Evolutionary conservation across 768 basidiomycete species (phyloP).

Genomic region (Cytidiella melzeri): DNA sequence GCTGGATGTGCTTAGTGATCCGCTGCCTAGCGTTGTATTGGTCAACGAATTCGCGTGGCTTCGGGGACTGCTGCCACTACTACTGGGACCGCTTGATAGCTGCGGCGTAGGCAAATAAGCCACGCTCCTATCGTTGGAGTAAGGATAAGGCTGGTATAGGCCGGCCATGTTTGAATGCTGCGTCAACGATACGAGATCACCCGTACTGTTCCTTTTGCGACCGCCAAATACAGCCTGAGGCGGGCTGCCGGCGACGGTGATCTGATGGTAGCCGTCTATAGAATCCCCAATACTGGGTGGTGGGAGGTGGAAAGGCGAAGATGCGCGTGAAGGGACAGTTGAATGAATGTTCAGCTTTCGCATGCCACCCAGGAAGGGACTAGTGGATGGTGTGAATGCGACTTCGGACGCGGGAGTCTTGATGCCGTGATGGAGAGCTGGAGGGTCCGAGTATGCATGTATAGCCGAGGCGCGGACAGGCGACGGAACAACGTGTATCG

Average conservation of each 20-base stretch:
- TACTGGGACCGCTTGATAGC: slow-evolving; percentile 60
- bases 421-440: slow-evolving; percentile 9
- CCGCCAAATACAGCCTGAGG: slow-evolving; percentile 21
- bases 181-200: slow-evolving; percentile 23
- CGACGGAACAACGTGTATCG: slow-evolving; percentile 27
- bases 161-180: slow-evolving; percentile 25
- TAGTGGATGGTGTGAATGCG: slow-evolving; percentile 62
- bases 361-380: slow-evolving; percentile 75
- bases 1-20: slow-evolving; percentile 40
- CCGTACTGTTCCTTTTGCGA: slow-evolving; percentile 24
- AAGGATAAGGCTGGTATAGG: slow-evolving; percentile 26
- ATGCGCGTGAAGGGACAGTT: slow-evolving; percentile 60
- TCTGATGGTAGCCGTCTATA: slow-evolving; percentile 24
- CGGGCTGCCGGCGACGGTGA: slow-evolving; percentile 32
- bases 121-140: slow-evolving; percentile 20
- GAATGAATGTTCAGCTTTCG: slow-evolving; percentile 73
- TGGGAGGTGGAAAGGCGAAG: slow-evolving; percentile 63
- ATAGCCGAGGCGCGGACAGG: slow-evolving; percentile 25
- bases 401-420: slow-evolving; percentile 26
- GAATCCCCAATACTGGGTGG: slow-evolving; percentile 37
- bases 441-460: slow-evolving; percentile 14
- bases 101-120: slow-evolving; percentile 47
- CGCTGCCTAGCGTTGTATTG: slow-evolving; percentile 17
- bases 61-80: slow-evolving; percentile 57
- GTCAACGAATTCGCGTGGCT: slow-evolving; percentile 37